A percentile compares a stretch with the other conserved stretches of the same genome.
These are phyloP conservation scores for Kalmusia sp. DNA, from an alignment of 2,329 filamentous ascomycete species.

Conservation along the genomic window DNA sequence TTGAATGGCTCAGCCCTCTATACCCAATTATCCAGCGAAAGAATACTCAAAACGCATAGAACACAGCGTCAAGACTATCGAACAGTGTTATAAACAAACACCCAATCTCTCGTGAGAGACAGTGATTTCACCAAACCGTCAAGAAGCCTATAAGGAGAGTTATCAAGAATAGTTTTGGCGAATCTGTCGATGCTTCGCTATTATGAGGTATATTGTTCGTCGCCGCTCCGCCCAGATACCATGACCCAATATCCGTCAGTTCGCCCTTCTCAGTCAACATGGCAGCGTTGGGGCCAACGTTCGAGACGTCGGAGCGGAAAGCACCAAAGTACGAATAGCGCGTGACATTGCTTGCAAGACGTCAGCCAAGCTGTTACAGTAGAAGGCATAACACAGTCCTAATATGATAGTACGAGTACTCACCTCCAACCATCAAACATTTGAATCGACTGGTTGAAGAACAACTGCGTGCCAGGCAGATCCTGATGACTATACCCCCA, in stretches of 20 bases:
- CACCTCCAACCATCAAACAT: conserved; percentile 70
- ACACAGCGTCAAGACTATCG: no score
- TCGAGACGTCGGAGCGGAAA: conserved; percentile 73
- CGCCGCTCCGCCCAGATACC: conserved; percentile 70
- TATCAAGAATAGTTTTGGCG: background rate
- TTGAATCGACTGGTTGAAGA: conserved; percentile 70
- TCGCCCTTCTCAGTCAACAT: conserved; percentile 73
- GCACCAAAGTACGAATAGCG: conserved; percentile 79
- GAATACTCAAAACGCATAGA: no score
- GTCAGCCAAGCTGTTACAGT: background rate
- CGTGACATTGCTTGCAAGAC: conserved; percentile 58
- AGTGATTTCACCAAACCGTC: no score
- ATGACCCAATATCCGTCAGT: conserved; percentile 77
- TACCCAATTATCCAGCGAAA: no score
- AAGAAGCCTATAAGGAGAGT: background rate
- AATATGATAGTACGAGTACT: conserved; percentile 27
- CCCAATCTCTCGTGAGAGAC: no score
- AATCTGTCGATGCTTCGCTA: background rate
- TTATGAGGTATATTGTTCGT: conserved; percentile 43
- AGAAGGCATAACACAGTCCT: background rate
- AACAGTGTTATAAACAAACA: no score
- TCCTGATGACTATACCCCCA: conserved; percentile 68
- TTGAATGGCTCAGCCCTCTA: no score
- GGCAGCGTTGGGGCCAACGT: conserved; percentile 75
- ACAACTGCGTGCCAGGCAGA: conserved; percentile 65